Evolutionary conservation across 2,329 filamentous ascomycete genomes (phyloP).

Genomic region (Cladophialophora chaetospira): DNA sequence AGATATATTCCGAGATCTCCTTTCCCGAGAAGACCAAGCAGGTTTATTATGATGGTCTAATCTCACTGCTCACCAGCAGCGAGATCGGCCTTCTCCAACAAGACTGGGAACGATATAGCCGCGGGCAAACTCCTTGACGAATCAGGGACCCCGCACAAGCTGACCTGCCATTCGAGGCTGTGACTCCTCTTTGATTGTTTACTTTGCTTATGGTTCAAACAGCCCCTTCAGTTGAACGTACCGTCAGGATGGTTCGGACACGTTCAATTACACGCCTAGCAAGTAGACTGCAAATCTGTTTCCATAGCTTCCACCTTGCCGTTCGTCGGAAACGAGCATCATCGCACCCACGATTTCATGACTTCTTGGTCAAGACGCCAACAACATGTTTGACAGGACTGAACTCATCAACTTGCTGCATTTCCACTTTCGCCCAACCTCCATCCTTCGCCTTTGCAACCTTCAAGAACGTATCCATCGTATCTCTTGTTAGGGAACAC

Average conservation of each 20-base stretch:
- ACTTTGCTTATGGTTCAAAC: too few relatives aligned
- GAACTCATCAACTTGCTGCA: conserved; percentile 2
- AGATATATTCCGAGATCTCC: too few relatives aligned
- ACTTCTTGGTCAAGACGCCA: conserved; percentile 20
- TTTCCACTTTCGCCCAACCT: conserved; percentile 14
- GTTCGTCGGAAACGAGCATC: too few relatives aligned
- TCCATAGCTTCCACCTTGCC: too few relatives aligned
- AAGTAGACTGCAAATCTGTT: too few relatives aligned
- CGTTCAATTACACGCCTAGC: too few relatives aligned
- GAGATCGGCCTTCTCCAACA: background rate
- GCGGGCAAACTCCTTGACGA: conserved; percentile 5
- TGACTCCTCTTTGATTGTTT: background rate
- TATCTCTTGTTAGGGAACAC: conserved; percentile 45
- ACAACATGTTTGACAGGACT: conserved; percentile 5
- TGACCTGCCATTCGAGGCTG: background rate
- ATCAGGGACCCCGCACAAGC: background rate
- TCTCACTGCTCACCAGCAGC: background rate
- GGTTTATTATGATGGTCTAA: too few relatives aligned
- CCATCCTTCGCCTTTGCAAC: conserved; percentile 18
- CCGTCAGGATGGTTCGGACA: too few relatives aligned
- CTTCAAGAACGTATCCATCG: conserved; percentile 10
- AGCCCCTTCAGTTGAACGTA: too few relatives aligned
- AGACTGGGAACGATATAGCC: background rate
- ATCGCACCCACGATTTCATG: background rate
- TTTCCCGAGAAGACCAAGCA: too few relatives aligned